Evolutionary conservation across 2,329 filamentous ascomycete species (phyloP).

Genomic region (Xylaria sp.): DNA sequence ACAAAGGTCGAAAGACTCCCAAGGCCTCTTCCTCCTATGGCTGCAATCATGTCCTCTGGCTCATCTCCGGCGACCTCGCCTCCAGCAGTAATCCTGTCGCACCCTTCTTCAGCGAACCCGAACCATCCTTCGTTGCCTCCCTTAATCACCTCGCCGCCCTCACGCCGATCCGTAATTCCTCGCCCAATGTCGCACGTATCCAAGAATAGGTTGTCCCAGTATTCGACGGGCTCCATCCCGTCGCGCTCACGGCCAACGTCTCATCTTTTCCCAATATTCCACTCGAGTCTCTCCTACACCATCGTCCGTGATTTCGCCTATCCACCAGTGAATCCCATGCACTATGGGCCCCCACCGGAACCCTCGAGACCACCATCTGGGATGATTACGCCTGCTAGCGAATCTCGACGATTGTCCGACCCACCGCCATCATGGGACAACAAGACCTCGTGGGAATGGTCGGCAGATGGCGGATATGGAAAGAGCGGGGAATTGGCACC

Average conservation of each 20-base stretch:
- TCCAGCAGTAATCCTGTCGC: constrained; percentile 50
- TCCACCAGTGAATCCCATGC: constrained; percentile 78
- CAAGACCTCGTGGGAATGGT: constrained; percentile 66
- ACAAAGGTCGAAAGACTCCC: constrained; percentile 17
- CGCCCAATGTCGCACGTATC: constrained; percentile 77
- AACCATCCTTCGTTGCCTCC: constrained; percentile 62
- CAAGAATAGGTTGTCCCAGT: constrained; percentile 82
- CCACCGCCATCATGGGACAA: constrained; percentile 77
- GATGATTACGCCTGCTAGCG: constrained; percentile 83
- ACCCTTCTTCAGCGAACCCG: constrained; percentile 50
- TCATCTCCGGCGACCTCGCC: constrained; percentile 62
- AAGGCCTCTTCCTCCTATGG: constrained; percentile 50
- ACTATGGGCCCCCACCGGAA: constrained; percentile 90
- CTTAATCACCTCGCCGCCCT: constrained; percentile 61
- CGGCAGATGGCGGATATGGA: constrained; percentile 56
- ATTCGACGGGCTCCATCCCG: constrained; percentile 73
- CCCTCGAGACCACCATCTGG: constrained; percentile 73
- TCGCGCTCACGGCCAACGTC: constrained; percentile 79
- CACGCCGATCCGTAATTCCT: constrained; percentile 65
- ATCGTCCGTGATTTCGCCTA: constrained; percentile 97
- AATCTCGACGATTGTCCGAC: constrained; percentile 82
- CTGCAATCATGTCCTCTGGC: constrained; percentile 62
- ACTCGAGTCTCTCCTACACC: constrained; percentile 86
- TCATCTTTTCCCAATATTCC: constrained; percentile 81
- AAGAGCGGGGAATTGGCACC: constrained; percentile 76